These are phyloP conservation scores for Fraxinus xanthoxyloides DNA, from an alignment of 305 asterid genomes.

Conservation along the genomic window DNA sequence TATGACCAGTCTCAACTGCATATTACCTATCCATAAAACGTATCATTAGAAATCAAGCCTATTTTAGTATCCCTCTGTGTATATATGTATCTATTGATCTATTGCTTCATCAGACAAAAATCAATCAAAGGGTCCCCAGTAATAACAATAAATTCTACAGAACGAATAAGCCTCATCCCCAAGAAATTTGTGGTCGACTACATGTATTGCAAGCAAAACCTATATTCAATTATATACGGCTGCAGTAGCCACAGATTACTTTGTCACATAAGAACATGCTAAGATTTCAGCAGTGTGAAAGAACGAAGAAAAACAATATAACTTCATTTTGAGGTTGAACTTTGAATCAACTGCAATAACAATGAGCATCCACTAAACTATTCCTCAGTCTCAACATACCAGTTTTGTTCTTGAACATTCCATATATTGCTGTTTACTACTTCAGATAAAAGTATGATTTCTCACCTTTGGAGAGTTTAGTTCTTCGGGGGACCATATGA, in stretches of 20 bases:
- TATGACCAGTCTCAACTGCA: too few relatives aligned
- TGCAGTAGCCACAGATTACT: not conserved
- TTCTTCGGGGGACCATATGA: not conserved
- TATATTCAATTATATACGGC: not conserved
- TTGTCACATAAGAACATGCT: not conserved
- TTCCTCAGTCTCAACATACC: not conserved
- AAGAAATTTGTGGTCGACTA: not conserved
- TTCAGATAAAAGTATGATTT: not conserved
- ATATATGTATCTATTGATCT: not conserved
- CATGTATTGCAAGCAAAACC: not conserved
- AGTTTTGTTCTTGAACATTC: not conserved
- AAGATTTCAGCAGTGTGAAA: not conserved
- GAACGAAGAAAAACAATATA: not conserved
- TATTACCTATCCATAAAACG: not conserved
- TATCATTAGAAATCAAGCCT: not conserved
- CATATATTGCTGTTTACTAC: not conserved
- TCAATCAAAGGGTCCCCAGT: not conserved
- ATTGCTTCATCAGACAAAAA: not conserved
- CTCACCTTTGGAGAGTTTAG: not conserved
- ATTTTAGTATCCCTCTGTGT: not conserved
- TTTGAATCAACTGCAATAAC: not conserved
- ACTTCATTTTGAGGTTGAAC: not conserved
- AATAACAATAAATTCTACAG: not conserved
- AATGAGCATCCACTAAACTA: not conserved
- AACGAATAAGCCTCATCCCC: not conserved